Base-by-base conservation (phyloP, 139 green algal genomes). In the Volvox africanus region DNA sequence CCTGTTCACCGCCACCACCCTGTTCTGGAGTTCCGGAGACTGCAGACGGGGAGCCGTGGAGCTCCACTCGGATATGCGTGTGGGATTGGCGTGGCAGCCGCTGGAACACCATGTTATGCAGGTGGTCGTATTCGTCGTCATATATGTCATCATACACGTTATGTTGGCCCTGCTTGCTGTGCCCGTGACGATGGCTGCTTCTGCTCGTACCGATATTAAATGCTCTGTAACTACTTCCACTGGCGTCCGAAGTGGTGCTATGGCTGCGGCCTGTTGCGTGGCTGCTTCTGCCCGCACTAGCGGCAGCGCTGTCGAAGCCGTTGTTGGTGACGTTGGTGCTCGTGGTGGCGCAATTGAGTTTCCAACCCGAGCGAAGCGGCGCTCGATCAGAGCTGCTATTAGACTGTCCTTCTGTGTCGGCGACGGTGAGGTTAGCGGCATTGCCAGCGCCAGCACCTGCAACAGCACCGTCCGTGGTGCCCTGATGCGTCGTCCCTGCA, bases 81-180 rank as follows among this genome's bases (percentile, higher is more conserved):
- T 55, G 32, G 32, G 33, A 13, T 21, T 30, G 24, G 12, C 75
- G 21, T 36, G 26, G 69, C 37, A 37, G 73, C 62, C 18, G 77
- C 65, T 90, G 71, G 21, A 90, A 90, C 0, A 90, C 11, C 0
- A 90, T 36, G 73, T 90, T 90, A 33, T 90, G 75, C 21, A 85
- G 50, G 32, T 85, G 55, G 75, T 77, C 55, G 73, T 90, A 80
- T n/a, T 78, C 32, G 61, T 61, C 44, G 75, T 77, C 55, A 50
- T 90, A 80, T 24, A 28, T 20, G 50, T 78, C 24, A 61, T 69
- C 26, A 22, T 79, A 26, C 19, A 32, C 28, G 6, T 50, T 5
- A n/a, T 28, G 35, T n/a, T 28, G 62, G 19, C 16, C 61, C 20
- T 17, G 83, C 67, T 50, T 26, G 21, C 36, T 24, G 20, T 36